Percentiles rank a stretch among this genome's conserved stretches.
Conservation (phyloP, 2,329 filamentous ascomycete genomes). For the Pochonia chlamydosporia region DNA sequence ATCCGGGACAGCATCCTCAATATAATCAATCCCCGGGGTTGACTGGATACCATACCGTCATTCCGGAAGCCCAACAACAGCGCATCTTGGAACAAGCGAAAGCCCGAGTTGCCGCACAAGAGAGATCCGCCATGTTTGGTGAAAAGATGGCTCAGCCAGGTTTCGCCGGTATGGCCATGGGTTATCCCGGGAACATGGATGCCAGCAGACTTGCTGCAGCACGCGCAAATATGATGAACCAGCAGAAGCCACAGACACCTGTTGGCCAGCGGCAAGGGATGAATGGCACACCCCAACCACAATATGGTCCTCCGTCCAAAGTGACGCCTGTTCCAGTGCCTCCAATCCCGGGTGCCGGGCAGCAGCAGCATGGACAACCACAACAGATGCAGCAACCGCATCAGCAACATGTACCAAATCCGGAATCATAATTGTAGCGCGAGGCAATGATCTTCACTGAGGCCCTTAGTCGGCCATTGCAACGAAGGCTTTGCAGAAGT, state of each 20-base stretch:
- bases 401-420: slow-evolving; percentile 3
- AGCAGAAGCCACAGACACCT: slow-evolving; percentile 32
- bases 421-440: slow-evolving; percentile 1
- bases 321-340: slow-evolving; percentile 40
- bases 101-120: slow-evolving; percentile 39
- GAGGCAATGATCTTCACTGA: too few species aligned
- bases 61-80: slow-evolving; percentile 43
- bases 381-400: slow-evolving; percentile 2
- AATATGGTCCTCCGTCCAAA: slow-evolving; percentile 30
- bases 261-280: slow-evolving; percentile 21
- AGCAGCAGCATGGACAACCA: slow-evolving; percentile 18
- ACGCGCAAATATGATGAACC: slow-evolving; percentile 29
- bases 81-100: slow-evolving; percentile 46
- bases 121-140: slow-evolving; percentile 33
- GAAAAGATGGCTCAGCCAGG: slow-evolving; percentile 44
- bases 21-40: slow-evolving; percentile 30
- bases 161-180: slow-evolving; percentile 30
- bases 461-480: too few species aligned
- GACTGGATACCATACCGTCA: slow-evolving; percentile 43
- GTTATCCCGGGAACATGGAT: slow-evolving; percentile 25
- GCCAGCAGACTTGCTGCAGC: slow-evolving; percentile 24
- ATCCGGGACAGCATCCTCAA: slow-evolving; percentile 20
- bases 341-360: slow-evolving; percentile 33
- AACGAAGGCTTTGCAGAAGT: neutral
- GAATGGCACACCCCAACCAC: slow-evolving; percentile 29